Conservation (phyloP, 345 rosid species). For the Salix koriyanagi region DNA sequence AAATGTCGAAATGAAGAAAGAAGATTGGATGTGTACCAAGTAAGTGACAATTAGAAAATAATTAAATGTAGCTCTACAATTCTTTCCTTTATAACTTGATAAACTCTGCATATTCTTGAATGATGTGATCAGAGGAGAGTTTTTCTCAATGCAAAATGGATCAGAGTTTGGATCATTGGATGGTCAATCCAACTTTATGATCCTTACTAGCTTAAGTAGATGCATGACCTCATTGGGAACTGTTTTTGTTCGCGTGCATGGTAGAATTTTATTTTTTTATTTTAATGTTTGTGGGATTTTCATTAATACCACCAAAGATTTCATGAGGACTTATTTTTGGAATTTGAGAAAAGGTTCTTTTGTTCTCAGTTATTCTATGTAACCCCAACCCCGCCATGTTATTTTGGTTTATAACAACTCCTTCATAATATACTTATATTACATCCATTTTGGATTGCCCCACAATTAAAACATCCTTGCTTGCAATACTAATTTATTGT, state of each 20-base stretch:
- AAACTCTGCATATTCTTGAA: not conserved
- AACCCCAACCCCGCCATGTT: not conserved
- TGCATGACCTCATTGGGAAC: not conserved
- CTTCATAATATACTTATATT: not conserved
- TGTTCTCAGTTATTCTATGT: not conserved
- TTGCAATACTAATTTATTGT: not conserved
- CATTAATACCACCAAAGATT: not conserved
- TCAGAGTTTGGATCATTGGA: not conserved
- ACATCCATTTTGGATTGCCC: not conserved
- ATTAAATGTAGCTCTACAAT: not conserved
- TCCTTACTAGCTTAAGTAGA: not conserved
- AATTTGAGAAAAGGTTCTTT: not conserved
- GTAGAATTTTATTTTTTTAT: not conserved
- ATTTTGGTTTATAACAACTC: not conserved
- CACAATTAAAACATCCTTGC: not conserved
- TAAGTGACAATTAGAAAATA: conserved; percentile 36
- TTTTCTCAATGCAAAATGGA: not conserved
- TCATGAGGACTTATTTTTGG: not conserved
- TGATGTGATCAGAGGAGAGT: not conserved
- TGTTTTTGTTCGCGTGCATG: not conserved
- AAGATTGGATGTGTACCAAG: conserved; percentile 85
- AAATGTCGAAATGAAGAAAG: conserved; percentile 55
- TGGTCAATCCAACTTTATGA: not conserved
- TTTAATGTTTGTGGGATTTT: not conserved
- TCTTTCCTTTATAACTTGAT: not conserved